A percentile compares a stretch with the other conserved stretches of the same genome.
These are phyloP conservation scores for Acrodontium crateriforme DNA, from an alignment of 2,329 filamentous ascomycete species.

Conservation along the genomic window DNA sequence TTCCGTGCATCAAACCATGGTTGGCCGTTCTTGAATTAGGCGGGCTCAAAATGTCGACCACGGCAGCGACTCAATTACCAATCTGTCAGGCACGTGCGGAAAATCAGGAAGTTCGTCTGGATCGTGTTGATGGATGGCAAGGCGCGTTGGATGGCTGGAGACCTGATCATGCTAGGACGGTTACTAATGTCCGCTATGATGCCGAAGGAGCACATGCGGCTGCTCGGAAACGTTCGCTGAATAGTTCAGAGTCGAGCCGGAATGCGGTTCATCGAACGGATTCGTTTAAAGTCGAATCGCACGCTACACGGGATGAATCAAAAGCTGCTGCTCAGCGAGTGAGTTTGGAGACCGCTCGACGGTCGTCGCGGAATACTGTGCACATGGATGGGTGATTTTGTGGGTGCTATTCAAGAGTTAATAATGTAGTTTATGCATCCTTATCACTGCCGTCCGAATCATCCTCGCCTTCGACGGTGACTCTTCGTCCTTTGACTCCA, in stretches of 20 bases:
- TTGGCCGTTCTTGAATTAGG: slow-evolving; percentile 5
- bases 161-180: slow-evolving; percentile 1
- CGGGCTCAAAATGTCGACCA: slow-evolving; percentile 3
- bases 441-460: slow-evolving; percentile 30
- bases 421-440: slow-evolving; percentile 18
- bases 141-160: background rate
- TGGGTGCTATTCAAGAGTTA: too few species aligned
- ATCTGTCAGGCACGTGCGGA: background rate
- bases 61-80: background rate
- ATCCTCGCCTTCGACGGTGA: slow-evolving; percentile 52
- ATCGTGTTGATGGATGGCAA: background rate
- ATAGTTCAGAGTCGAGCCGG: slow-evolving; percentile 1
- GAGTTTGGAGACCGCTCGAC: too few species aligned
- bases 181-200: slow-evolving; percentile 2
- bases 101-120: background rate
- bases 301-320: too few species aligned
- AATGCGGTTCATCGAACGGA: slow-evolving; percentile 2
- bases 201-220: slow-evolving; percentile 1
- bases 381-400: too few species aligned
- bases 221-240: slow-evolving; percentile 1
- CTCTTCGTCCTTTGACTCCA: slow-evolving; percentile 58
- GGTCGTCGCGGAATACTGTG: too few species aligned
- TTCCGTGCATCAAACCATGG: slow-evolving; percentile 19
- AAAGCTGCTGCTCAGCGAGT: too few species aligned
- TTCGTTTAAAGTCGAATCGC: too few species aligned